These are phyloP conservation scores for Leccinum broughii DNA, from an alignment of 768 basidiomycete genomes.

Conservation along the genomic window DNA sequence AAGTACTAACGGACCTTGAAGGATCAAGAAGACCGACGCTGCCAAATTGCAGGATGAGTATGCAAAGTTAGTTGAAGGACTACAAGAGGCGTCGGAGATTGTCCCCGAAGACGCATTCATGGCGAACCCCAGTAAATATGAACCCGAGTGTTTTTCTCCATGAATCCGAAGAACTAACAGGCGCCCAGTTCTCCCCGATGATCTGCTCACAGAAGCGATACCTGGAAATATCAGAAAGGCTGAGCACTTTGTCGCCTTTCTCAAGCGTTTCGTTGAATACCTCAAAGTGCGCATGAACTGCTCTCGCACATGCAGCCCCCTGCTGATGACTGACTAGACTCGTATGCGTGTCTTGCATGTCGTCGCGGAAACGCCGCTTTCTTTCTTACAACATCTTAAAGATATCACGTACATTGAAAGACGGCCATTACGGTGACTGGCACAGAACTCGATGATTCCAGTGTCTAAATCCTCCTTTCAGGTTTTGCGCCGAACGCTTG, in stretches of 20 bases:
- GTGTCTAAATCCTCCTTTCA: constrained; percentile 31
- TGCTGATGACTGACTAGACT: constrained; percentile 56
- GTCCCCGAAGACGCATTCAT: constrained; percentile 79
- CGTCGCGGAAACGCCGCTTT: constrained; percentile 95
- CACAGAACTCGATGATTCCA: neutral
- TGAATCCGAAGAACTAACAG: neutral
- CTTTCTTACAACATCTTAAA: constrained; percentile 96
- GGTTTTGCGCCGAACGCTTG: constrained; percentile 95
- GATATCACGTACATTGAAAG: constrained; percentile 99
- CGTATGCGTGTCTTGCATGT: constrained; percentile 99
- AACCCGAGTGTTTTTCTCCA: neutral
- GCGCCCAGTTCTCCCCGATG: constrained; percentile 82
- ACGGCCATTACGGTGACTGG: constrained; percentile 79
- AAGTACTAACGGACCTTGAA: constrained; percentile 33
- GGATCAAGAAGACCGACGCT: constrained; percentile 93
- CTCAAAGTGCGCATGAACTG: constrained; percentile 64
- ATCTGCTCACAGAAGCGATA: constrained; percentile 91
- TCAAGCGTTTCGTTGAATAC: constrained; percentile 98
- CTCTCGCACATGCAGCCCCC: neutral
- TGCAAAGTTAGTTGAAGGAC: constrained; percentile 88
- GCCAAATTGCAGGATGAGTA: constrained; percentile 96
- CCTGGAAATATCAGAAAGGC: constrained; percentile 99
- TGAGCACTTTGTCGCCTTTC: constrained; percentile 97
- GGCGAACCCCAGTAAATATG: constrained; percentile 77
- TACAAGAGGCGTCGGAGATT: constrained; percentile 72